These are phyloP conservation scores for Tolypocladium guangdongense DNA, from an alignment of 2,329 filamentous ascomycete genomes.

Conservation along the genomic window DNA sequence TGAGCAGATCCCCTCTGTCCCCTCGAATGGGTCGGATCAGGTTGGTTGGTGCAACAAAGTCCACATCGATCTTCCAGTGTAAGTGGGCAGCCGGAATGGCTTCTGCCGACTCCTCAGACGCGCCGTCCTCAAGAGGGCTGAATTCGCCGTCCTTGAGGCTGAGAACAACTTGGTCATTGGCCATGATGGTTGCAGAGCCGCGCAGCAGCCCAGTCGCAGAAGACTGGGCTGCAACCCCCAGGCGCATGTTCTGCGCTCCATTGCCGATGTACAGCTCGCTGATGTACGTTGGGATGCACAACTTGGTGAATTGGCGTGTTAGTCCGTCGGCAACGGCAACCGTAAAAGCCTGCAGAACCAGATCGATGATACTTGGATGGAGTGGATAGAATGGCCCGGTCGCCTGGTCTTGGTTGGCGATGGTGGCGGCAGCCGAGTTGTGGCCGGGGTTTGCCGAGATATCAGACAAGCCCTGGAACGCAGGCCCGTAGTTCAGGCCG, in stretches of 20 bases:
- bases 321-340: not conserved
- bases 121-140: not conserved
- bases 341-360: not conserved
- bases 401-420: not conserved
- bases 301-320: not conserved
- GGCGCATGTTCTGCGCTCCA: not conserved
- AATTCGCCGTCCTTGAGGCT: not conserved
- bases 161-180: not conserved
- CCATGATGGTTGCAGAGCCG: not conserved
- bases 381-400: not conserved
- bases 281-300: not conserved
- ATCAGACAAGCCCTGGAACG: slow-evolving; percentile 13
- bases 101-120: not conserved
- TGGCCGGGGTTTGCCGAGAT: not conserved
- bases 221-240: not conserved
- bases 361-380: not conserved
- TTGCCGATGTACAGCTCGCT: not conserved
- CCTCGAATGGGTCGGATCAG: not conserved
- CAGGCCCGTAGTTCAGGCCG: slow-evolving; percentile 2
- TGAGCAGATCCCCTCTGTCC: not conserved
- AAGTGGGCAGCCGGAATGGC: not conserved
- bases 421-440: not conserved
- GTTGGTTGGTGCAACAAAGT: not conserved
- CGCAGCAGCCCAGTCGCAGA: not conserved
- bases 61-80: slow-evolving; percentile 2